These are phyloP conservation scores for Adansonia digitata DNA, from an alignment of 345 rosid genomes.

Conservation along the genomic window DNA sequence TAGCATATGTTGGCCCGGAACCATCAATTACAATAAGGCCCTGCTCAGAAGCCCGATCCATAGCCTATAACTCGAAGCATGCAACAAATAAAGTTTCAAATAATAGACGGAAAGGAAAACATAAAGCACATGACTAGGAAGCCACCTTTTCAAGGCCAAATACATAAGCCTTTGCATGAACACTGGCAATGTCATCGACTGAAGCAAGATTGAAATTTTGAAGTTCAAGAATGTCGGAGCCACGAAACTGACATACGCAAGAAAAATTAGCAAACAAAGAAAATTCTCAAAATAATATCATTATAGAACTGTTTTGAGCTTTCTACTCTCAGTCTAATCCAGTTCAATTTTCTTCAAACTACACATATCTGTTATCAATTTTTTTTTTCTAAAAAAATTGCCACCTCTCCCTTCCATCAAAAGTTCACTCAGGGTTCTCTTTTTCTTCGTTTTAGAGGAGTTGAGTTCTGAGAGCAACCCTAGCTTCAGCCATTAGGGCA, in stretches of 20 bases:
- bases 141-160: conserved; percentile 81
- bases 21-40: conserved; percentile 79
- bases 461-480: background rate
- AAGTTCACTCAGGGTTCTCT: background rate
- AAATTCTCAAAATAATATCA: background rate
- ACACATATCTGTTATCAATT: background rate
- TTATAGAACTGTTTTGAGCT: background rate
- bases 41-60: conserved; percentile 62
- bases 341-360: background rate
- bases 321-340: background rate
- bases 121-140: background rate
- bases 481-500: background rate
- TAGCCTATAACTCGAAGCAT: conserved; percentile 49
- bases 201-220: conserved; percentile 66
- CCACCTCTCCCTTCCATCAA: background rate
- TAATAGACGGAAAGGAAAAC: background rate
- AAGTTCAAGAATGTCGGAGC: conserved; percentile 66
- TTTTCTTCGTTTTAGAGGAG: background rate
- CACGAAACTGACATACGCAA: conserved; percentile 52
- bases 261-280: background rate
- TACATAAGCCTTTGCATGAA: conserved; percentile 75
- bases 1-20: conserved; percentile 93
- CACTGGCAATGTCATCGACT: conserved; percentile 64
- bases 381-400: background rate
- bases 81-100: background rate